phyloP scores from a whole-genome alignment of 805 yeast genomes.

The Ogataea henricii region DNA sequence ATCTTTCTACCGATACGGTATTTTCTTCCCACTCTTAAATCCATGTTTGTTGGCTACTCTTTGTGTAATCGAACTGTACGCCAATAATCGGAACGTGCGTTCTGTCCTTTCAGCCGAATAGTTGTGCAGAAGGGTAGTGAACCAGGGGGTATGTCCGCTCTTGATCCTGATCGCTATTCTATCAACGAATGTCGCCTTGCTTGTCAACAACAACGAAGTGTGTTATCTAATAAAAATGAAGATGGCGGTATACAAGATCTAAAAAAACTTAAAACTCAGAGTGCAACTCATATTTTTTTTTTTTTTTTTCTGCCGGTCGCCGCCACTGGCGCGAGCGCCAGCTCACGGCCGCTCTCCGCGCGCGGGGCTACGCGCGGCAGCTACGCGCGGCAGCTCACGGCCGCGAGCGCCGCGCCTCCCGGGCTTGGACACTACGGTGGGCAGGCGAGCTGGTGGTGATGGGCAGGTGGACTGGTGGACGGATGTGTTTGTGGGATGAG shows the following conservation, averaged over 20 bases:
- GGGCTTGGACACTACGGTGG: not conserved
- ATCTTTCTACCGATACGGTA: slow-evolving; percentile 92
- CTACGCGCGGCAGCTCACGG: not conserved
- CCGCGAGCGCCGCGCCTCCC: not conserved
- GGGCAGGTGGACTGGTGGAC: not conserved
- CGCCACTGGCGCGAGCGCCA: slow-evolving; percentile 3
- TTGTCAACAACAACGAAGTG: not conserved
- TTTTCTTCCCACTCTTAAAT: slow-evolving; percentile 89
- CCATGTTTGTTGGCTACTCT: slow-evolving; percentile 38
- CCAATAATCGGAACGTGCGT: not conserved
- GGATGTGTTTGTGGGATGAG: not conserved
- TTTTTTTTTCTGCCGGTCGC: slow-evolving; percentile 9
- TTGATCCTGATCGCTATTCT: slow-evolving; percentile 7
- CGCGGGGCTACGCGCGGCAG: not conserved
- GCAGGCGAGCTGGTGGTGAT: no score
- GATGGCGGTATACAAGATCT: slow-evolving; percentile 20
- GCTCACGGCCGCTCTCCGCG: not conserved
- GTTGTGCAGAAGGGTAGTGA: slow-evolving; percentile 1
- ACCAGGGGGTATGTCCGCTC: slow-evolving; percentile 5
- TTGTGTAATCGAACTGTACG: slow-evolving; percentile 3
- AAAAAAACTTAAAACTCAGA: not conserved
- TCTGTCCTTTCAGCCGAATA: not conserved
- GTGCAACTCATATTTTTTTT: slow-evolving; percentile 5
- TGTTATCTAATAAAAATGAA: slow-evolving; percentile 10
- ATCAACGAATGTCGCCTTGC: not conserved